phyloP scores from a whole-genome alignment of 257 asterid species.

The Lithospermum erythrorhizon region DNA sequence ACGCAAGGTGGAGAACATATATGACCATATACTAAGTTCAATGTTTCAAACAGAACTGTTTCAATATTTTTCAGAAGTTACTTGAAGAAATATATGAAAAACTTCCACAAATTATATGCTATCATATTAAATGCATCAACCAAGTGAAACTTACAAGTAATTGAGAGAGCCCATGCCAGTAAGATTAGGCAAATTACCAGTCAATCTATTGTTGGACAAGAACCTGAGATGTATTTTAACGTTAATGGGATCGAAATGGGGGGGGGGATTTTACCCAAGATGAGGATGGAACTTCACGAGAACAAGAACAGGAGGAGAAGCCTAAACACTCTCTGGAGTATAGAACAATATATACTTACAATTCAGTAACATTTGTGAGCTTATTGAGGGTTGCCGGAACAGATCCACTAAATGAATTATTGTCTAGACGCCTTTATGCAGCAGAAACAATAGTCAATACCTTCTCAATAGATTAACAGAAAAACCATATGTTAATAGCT shows the following conservation, averaged over 20 bases:
- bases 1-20: neutral
- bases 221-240: constrained; percentile 26
- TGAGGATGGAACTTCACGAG: neutral
- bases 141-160: constrained; percentile 45
- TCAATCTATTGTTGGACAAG: constrained; percentile 57
- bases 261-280: neutral
- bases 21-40: neutral
- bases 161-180: constrained; percentile 45
- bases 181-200: constrained; percentile 71
- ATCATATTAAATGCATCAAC: neutral
- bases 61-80: neutral
- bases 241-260: neutral
- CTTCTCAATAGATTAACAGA: neutral
- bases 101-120: neutral
- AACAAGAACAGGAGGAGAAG: neutral
- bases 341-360: constrained; percentile 39
- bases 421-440: constrained; percentile 62
- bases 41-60: neutral
- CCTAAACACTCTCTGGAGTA: neutral
- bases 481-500: neutral
- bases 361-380: constrained; percentile 42
- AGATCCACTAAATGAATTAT: constrained; percentile 43
- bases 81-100: neutral
- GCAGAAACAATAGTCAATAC: constrained; percentile 5
- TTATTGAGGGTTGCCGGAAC: constrained; percentile 56